Base-by-base conservation (phyloP, 2,329 filamentous ascomycete species). In the Knufia petricola region DNA sequence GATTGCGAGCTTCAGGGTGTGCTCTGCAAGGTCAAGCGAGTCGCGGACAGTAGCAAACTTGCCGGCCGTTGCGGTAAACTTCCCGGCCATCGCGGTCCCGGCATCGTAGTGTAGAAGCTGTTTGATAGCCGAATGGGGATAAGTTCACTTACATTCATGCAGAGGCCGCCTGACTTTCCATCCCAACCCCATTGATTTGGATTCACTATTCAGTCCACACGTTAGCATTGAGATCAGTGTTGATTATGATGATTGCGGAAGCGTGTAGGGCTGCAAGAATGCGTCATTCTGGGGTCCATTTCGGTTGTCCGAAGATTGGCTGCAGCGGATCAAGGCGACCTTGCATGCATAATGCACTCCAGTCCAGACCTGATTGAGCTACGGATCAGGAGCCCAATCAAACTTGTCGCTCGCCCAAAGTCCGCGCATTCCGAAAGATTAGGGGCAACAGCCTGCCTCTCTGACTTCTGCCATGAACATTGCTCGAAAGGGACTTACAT, bases 91-190 rank as follows among this genome's bases (percentile, higher is more conserved):
- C 19, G n/a, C 19, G n/a, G n/a, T n/a, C n/a, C n/a, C n/a, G n/a
- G n/a, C n/a, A n/a, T n/a, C n/a, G n/a, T n/a, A n/a, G n/a, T n/a
- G n/a, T n/a, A n/a, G n/a, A n/a, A n/a, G n/a, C n/a, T n/a, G n/a
- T n/a, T n/a, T n/a, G n/a, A n/a, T n/a, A n/a, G n/a, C n/a, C n/a
- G n/a, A n/a, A n/a, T n/a, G n/a, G n/a, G n/a, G n/a, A n/a, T n/a
- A n/a, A n/a, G n/a, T n/a, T n/a, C n/a, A 67, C 74, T 61, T 64
- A 77, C 74, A 63, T 75, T 73, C 67, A 78, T 67, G 59, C 75
- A 78, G 21, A 77, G 59, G 15, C 55, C 72, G 1, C 60, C 56
- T 13, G 63, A 59, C 8, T 62, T 63, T n/a, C 60, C 54, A 24
- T 63, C 54, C 59, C 70, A 68, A 50, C 71, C 72, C 74, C 74